Conservation (phyloP, 768 basidiomycete species). For the Amyloporia xantha region DNA sequence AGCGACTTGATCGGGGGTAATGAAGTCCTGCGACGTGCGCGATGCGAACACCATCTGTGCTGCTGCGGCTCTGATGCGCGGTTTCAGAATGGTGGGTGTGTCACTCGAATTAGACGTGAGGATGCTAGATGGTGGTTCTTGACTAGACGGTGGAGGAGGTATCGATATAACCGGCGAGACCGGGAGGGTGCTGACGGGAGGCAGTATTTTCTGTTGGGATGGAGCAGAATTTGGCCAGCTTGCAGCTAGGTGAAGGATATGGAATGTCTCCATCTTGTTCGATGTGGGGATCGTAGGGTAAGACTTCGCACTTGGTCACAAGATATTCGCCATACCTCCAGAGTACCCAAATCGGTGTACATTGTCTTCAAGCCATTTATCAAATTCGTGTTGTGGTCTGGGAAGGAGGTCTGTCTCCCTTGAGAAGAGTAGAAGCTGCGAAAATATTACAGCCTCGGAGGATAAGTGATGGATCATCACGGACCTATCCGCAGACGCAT, state of each 20-base stretch:
- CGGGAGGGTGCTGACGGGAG: constrained; percentile 41
- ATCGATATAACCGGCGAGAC: constrained; percentile 33
- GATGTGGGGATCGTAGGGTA: constrained; percentile 2
- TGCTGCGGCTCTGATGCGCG: constrained; percentile 65
- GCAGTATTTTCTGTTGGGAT: constrained; percentile 16
- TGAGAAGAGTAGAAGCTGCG: constrained; percentile 81
- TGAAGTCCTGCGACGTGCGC: constrained; percentile 64
- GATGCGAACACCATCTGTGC: constrained; percentile 82
- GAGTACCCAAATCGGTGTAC: constrained; percentile 51
- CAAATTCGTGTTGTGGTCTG: constrained; percentile 62
- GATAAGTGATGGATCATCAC: constrained; percentile 9
- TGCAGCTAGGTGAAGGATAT: constrained; percentile 70
- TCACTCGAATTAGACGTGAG: constrained; percentile 9
- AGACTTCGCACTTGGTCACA: not conserved
- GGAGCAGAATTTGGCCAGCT: constrained; percentile 46
- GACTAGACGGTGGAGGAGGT: constrained; percentile 15
- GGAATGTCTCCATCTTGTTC: constrained; percentile 78
- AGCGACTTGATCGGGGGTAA: constrained; percentile 61
- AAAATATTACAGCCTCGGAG: constrained; percentile 8
- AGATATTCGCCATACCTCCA: constrained; percentile 47
- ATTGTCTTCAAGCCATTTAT: constrained; percentile 46
- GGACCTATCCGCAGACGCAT: constrained; percentile 81
- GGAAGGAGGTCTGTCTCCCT: constrained; percentile 76
- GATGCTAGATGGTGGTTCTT: constrained; percentile 12
- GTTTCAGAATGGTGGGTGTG: constrained; percentile 10